phyloP scores from a whole-genome alignment of 208 protist species.

The Tritrichomonas musculus region DNA sequence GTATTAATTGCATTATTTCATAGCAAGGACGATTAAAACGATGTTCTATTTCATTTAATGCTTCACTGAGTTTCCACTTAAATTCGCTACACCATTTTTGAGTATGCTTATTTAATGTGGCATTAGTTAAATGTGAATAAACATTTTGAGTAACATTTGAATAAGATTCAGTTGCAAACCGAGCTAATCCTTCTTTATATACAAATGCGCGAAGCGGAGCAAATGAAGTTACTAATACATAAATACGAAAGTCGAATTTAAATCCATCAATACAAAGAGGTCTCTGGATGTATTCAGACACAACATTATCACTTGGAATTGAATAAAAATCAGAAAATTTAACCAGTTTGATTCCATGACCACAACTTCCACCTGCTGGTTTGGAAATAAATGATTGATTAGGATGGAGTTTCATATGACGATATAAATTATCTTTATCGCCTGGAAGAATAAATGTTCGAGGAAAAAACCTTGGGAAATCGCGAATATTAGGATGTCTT shows the following conservation, averaged over 20 bases:
- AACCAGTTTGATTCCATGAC: background rate
- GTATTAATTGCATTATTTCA: background rate
- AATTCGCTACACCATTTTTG: background rate
- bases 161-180: slow-evolving; percentile 42
- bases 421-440: background rate
- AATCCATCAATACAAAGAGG: slow-evolving; percentile 43
- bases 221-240: slow-evolving; percentile 44
- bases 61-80: slow-evolving; percentile 3
- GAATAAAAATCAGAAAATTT: slow-evolving; percentile 5
- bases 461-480: background rate
- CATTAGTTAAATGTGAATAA: slow-evolving; percentile 6
- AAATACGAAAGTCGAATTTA: slow-evolving; percentile 50
- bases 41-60: background rate
- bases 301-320: background rate
- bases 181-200: slow-evolving; percentile 36
- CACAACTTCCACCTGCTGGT: slow-evolving; percentile 1
- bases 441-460: background rate
- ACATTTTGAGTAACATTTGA: background rate
- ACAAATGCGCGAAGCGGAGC: slow-evolving; percentile 45
- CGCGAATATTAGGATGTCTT: background rate
- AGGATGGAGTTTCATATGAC: background rate
- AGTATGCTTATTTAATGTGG: background rate
- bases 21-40: background rate
- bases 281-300: slow-evolving; percentile 42
- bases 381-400: background rate